Evolutionary conservation across 2,329 filamentous ascomycete genomes (phyloP).

Genomic region (Claviceps fusiformis): DNA sequence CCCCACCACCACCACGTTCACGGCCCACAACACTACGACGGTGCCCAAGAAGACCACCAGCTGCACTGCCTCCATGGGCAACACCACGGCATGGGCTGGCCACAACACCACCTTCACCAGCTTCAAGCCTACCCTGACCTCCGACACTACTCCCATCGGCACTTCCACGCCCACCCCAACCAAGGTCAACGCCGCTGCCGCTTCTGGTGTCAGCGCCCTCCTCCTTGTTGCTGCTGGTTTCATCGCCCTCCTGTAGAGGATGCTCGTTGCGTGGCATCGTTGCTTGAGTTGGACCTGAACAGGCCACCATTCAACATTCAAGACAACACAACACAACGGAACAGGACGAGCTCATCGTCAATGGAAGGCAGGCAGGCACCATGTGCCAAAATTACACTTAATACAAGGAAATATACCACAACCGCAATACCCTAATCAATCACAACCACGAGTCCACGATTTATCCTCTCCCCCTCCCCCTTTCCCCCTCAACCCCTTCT

Average conservation of each 20-base stretch:
- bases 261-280: neutral
- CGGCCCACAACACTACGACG: conserved; percentile 5
- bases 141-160: conserved; percentile 7
- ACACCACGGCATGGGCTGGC: conserved; percentile 18
- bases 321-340: neutral
- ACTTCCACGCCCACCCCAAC: conserved; percentile 9
- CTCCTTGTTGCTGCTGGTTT: conserved; percentile 22
- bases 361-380: conserved; percentile 7
- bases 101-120: conserved; percentile 19
- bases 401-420: conserved; percentile 6
- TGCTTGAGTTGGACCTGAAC: neutral
- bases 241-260: conserved; percentile 21
- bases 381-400: conserved; percentile 4
- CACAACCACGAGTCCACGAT: conserved; percentile 22
- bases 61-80: conserved; percentile 6
- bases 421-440: conserved; percentile 7
- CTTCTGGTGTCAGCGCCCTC: conserved; percentile 22
- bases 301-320: neutral
- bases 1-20: conserved; percentile 14
- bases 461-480: neutral
- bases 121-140: conserved; percentile 14
- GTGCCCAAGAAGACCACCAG: neutral
- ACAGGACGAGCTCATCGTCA: neutral
- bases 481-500: neutral
- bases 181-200: conserved; percentile 16